phyloP scores from a whole-genome alignment of 768 basidiomycete species.

The Lentinula sp. region DNA sequence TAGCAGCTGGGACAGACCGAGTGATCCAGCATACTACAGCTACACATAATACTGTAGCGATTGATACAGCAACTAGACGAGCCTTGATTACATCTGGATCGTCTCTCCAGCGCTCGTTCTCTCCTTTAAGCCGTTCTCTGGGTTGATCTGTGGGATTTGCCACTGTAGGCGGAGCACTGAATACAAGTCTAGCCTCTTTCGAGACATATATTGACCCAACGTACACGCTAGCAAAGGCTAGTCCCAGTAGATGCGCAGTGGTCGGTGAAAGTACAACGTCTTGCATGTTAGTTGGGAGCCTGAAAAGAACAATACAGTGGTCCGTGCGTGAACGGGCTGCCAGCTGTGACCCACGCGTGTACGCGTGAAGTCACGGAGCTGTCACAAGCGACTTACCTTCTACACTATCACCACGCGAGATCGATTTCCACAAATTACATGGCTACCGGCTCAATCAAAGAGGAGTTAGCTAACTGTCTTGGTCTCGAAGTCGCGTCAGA shows the following conservation, averaged over 20 bases:
- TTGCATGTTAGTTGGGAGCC: not conserved
- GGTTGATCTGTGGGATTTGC: constrained; percentile 21
- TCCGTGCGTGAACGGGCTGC: too few species aligned
- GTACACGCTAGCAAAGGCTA: constrained; percentile 58
- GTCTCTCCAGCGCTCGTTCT: constrained; percentile 61
- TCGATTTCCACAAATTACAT: not conserved
- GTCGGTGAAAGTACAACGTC: not conserved
- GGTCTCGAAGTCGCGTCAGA: constrained; percentile 25
- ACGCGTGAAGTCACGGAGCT: not conserved
- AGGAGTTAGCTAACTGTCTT: constrained; percentile 21
- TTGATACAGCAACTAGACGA: constrained; percentile 59
- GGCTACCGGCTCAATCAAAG: not conserved
- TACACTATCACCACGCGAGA: not conserved
- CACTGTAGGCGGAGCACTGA: constrained; percentile 21
- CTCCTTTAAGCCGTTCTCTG: constrained; percentile 16
- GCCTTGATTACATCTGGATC: constrained; percentile 83
- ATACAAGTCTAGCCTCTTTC: constrained; percentile 54
- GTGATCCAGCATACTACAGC: constrained; percentile 36
- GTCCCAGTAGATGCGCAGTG: not conserved
- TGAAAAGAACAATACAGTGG: not conserved
- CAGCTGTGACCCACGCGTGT: too few species aligned
- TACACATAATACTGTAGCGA: constrained; percentile 58
- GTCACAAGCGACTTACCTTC: not conserved
- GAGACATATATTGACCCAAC: constrained; percentile 81
- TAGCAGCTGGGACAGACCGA: constrained; percentile 20